Evolutionary conservation across 2,329 filamentous ascomycete genomes (phyloP).

Genomic region (Cryphonectria naterciae): DNA sequence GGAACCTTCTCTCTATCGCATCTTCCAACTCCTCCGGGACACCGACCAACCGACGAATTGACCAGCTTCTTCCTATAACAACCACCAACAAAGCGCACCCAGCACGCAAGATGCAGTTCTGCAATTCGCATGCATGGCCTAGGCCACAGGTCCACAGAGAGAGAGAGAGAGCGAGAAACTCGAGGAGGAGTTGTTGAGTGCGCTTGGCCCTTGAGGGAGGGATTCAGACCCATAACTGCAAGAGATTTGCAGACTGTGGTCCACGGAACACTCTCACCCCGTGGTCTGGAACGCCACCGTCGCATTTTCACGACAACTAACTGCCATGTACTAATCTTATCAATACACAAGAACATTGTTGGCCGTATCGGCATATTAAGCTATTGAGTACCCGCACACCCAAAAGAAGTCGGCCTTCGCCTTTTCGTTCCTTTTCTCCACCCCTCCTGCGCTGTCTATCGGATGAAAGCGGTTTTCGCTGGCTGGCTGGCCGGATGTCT

Average conservation of each 20-base stretch:
- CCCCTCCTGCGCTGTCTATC: not conserved
- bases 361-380: not conserved
- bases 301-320: constrained; percentile 8
- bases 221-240: not conserved
- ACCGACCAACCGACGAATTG: not conserved
- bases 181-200: not conserved
- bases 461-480: not conserved
- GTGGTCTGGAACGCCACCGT: constrained; percentile 3
- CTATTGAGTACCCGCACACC: not conserved
- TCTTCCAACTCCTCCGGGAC: not conserved
- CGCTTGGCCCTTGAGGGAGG: not conserved
- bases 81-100: not conserved
- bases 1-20: not conserved
- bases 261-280: constrained; percentile 21
- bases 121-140: not conserved
- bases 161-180: not conserved
- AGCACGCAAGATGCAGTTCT: not conserved
- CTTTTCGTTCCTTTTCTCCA: not conserved
- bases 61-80: not conserved
- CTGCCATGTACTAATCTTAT: not conserved
- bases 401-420: not conserved
- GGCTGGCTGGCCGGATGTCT: not conserved
- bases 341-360: not conserved
- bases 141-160: not conserved
- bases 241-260: not conserved